Conservation (phyloP, 2,329 filamentous ascomycete species). For the Chaetomium globosum region DNA sequence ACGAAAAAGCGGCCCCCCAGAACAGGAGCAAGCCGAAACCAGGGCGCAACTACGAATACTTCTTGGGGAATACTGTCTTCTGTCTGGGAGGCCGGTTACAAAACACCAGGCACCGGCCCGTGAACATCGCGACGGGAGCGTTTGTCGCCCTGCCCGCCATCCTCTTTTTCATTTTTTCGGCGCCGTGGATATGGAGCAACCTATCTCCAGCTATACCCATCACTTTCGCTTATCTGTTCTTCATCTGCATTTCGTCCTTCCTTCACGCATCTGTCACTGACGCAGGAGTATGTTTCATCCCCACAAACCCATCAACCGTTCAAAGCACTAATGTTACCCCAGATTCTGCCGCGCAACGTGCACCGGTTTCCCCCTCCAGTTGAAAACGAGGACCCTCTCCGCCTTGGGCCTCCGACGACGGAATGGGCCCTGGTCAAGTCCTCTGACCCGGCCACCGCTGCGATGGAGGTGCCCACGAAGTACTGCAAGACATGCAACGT, state of each 20-base stretch:
- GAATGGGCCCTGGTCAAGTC: slow-evolving; percentile 94
- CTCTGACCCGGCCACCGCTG: slow-evolving; percentile 71
- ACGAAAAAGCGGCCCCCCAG: slow-evolving; percentile 34
- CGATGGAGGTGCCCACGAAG: slow-evolving; percentile 97
- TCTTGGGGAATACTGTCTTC: slow-evolving; percentile 90
- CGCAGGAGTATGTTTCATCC: slow-evolving; percentile 73
- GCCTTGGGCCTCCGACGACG: slow-evolving; percentile 80
- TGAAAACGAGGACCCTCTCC: slow-evolving; percentile 77
- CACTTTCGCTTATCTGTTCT: slow-evolving; percentile 87
- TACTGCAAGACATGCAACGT: slow-evolving; percentile 98
- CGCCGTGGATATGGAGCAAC: slow-evolving; percentile 81
- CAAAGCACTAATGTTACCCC: slow-evolving; percentile 26
- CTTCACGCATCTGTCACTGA: slow-evolving; percentile 89
- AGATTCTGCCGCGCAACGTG: slow-evolving; percentile 91
- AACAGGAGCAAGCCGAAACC: slow-evolving; percentile 44
- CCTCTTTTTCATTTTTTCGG: slow-evolving; percentile 85
- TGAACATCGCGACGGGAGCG: slow-evolving; percentile 84
- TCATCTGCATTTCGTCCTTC: slow-evolving; percentile 89
- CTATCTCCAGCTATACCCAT: slow-evolving; percentile 88
- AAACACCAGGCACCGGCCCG: slow-evolving; percentile 82
- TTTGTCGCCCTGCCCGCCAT: slow-evolving; percentile 76
- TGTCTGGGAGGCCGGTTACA: slow-evolving; percentile 83
- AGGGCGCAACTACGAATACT: slow-evolving; percentile 86
- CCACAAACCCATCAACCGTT: not conserved
- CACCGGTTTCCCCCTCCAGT: slow-evolving; percentile 81